Evolutionary conservation across 352 stramenopile species (phyloP).

Genomic region (Pythium aristosporum): DNA sequence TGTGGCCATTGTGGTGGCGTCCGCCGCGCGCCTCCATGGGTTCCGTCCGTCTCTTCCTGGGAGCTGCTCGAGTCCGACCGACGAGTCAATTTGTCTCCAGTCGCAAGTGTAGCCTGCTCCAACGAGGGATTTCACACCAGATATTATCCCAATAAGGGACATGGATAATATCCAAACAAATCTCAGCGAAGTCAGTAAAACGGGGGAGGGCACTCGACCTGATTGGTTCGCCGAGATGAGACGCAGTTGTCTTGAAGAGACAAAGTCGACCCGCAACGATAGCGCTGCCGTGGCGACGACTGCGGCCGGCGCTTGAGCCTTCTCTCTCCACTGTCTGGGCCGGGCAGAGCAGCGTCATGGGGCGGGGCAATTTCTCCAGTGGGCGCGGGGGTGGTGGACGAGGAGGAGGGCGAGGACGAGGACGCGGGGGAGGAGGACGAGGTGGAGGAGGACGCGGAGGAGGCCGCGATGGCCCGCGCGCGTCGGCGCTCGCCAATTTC

Average conservation of each 20-base stretch:
- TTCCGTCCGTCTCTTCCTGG: background rate
- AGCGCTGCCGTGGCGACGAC: slow-evolving; percentile 1
- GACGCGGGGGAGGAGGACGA: slow-evolving; percentile 22
- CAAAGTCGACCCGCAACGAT: background rate
- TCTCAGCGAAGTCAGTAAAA: background rate
- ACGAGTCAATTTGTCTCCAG: slow-evolving; percentile 16
- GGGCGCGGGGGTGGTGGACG: slow-evolving; percentile 3
- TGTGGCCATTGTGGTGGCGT: slow-evolving; percentile 3
- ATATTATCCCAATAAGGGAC: slow-evolving; percentile 17
- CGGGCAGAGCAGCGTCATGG: slow-evolving; percentile 5
- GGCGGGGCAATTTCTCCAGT: slow-evolving; percentile 12
- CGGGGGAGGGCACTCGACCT: slow-evolving; percentile 9
- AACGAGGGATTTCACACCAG: background rate
- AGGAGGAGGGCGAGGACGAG: slow-evolving; percentile 22
- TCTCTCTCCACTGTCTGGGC: background rate
- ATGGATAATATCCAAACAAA: background rate
- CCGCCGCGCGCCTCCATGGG: slow-evolving; percentile 19
- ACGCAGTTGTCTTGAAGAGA: background rate
- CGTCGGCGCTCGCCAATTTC: slow-evolving; percentile 37
- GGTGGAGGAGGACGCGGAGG: slow-evolving; percentile 23
- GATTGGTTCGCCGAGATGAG: slow-evolving; percentile 13
- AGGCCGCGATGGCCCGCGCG: slow-evolving; percentile 21
- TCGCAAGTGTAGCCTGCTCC: slow-evolving; percentile 14
- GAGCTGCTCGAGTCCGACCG: background rate
- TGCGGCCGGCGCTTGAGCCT: background rate